Evolutionary conservation across 2,329 filamentous ascomycete species (phyloP), one percentile per base, ranked within the genome.

Genomic region (Aspergillus sp.): DNA sequence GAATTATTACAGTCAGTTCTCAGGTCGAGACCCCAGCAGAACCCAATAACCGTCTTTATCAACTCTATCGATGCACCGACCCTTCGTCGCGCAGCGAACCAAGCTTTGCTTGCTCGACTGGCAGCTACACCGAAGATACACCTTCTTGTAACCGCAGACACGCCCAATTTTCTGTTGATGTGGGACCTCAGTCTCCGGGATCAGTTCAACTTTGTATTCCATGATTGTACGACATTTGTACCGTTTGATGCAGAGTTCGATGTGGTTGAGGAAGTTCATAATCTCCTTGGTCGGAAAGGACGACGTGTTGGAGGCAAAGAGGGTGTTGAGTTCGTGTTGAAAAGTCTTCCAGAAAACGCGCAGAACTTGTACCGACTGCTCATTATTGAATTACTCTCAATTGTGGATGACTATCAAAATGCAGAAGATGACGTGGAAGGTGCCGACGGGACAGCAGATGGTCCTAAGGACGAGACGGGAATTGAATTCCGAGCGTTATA

Each of bases 401-500:
- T 87, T 31, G 83, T 87, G 19, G 84, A 84, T n/a, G 80, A 79
- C 8, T 78, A 69, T 8, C 72, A 73, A 3, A 78, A 75, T 2
- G 77, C 75, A 17, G 79, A 79, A 15, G 85, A 86, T 58, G 82
- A 84, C 31, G 59, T 62, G 35, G 81, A 71, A 21, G 73, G 63
- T n/a, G 70, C 67, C 21, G 64, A 47, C 59, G 72, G 72, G 12
- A 68, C 69, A 47, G 66, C 55, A 48, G 72, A 63, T 12, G 59
- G 49, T 15, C 44, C 56, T 27, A 62, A 63, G 21, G 74, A 78
- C 40, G 77, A 80, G 24, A 68, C 85, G 2, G 92, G 90, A 0
- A 86, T 99, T 15, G 93, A 98, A 76, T 98, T 97, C 72, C 83
- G 91, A 21, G 88, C 91, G 66, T 75, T 99, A 63, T 99, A 98